Conservation (phyloP, 2,329 filamentous ascomycete genomes). For the Calonectria henricotiae region DNA sequence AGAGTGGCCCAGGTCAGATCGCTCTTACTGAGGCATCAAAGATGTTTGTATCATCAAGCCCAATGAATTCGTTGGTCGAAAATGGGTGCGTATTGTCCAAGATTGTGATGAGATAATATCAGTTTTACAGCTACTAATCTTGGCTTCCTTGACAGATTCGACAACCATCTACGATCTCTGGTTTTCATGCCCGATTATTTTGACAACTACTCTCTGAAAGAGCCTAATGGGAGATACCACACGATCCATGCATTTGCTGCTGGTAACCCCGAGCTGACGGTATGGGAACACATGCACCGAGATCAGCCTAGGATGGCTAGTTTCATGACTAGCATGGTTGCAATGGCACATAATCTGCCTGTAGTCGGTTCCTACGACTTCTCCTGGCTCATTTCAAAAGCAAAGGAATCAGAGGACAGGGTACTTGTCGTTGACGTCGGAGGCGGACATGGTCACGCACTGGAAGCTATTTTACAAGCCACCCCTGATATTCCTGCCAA, state of each 20-base stretch:
- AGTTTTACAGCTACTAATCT: background rate
- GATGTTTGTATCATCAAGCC: slow-evolving; percentile 19
- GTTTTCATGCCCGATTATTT: slow-evolving; percentile 22
- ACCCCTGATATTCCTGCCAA: slow-evolving; percentile 22
- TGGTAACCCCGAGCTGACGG: slow-evolving; percentile 21
- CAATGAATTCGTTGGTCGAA: slow-evolving; percentile 18
- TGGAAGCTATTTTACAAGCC: slow-evolving; percentile 9
- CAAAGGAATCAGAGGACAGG: background rate
- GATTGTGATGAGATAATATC: background rate
- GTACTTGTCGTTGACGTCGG: slow-evolving; percentile 28
- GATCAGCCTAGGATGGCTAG: slow-evolving; percentile 18
- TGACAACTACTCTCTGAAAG: slow-evolving; percentile 27
- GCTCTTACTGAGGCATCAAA: background rate
- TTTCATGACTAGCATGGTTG: slow-evolving; percentile 33
- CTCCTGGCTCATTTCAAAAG: background rate
- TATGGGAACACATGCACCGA: slow-evolving; percentile 31
- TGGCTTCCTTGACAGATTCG: slow-evolving; percentile 11
- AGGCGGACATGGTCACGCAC: slow-evolving; percentile 28
- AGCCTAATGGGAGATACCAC: slow-evolving; percentile 26
- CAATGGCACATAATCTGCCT: slow-evolving; percentile 7
- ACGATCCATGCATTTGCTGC: slow-evolving; percentile 26
- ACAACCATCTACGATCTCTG: slow-evolving; percentile 22
- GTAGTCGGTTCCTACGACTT: slow-evolving; percentile 20
- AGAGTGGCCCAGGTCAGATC: slow-evolving; percentile 9
- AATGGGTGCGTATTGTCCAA: slow-evolving; percentile 3